Conservation (phyloP, 805 yeast genomes). For the Metschnikowia arizonensis region DNA sequence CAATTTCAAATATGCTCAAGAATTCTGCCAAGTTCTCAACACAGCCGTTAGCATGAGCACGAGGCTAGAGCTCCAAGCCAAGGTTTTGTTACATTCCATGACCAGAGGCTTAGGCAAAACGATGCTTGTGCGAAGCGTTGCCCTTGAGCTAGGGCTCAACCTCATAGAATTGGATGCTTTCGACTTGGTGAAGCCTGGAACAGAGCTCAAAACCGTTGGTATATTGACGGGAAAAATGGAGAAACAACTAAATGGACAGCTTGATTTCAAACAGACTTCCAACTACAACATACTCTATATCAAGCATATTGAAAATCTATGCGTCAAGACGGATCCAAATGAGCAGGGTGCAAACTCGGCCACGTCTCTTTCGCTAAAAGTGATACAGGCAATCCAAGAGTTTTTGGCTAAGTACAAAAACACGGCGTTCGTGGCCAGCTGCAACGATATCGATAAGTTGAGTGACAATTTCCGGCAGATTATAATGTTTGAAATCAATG, state of each 20-base stretch:
- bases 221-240: constrained; percentile 73
- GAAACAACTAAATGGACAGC: constrained; percentile 31
- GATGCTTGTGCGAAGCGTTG: constrained; percentile 52
- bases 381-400: constrained; percentile 55
- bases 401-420: constrained; percentile 42
- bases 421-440: constrained; percentile 55
- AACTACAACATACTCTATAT: constrained; percentile 48
- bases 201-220: constrained; percentile 78
- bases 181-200: constrained; percentile 61
- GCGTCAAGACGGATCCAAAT: constrained; percentile 61
- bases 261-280: constrained; percentile 33
- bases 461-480: constrained; percentile 62
- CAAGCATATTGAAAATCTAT: constrained; percentile 73
- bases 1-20: constrained; percentile 46
- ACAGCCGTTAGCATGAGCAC: constrained; percentile 42
- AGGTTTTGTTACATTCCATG: constrained; percentile 63
- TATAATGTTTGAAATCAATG: constrained; percentile 70
- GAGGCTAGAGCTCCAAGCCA: constrained; percentile 47
- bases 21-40: constrained; percentile 49
- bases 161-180: constrained; percentile 66
- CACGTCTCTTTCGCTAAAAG: constrained; percentile 47
- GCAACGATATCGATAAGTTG: constrained; percentile 66
- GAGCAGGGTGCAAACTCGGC: constrained; percentile 37
- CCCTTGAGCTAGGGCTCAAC: constrained; percentile 60
- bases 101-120: constrained; percentile 79